phyloP scores from a whole-genome alignment of 306 rosid genomes.

The Rosa multiflora region DNA sequence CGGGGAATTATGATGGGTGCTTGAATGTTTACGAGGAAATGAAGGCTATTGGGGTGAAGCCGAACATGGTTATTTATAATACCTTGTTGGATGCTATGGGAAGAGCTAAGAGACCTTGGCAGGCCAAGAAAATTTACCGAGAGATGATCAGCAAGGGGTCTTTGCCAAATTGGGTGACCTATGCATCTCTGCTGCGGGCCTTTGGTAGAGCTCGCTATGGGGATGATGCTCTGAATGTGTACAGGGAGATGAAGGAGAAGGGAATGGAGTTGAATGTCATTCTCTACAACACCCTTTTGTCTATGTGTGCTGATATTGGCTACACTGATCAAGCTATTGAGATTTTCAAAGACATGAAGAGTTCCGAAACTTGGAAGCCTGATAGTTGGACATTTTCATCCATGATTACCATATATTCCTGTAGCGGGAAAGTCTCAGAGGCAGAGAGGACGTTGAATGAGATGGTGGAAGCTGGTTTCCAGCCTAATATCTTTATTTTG shows the following conservation, averaged over 20 bases:
- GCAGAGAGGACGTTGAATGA: constrained; percentile 67
- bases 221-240: constrained; percentile 62
- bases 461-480: constrained; percentile 74
- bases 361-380: constrained; percentile 55
- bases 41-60: constrained; percentile 70
- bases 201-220: constrained; percentile 63
- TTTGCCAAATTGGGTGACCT: constrained; percentile 58
- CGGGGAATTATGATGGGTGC: constrained; percentile 75
- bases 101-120: constrained; percentile 70
- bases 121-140: constrained; percentile 58
- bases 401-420: constrained; percentile 76
- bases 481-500: constrained; percentile 70
- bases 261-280: constrained; percentile 50
- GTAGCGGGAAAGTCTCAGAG: constrained; percentile 59
- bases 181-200: constrained; percentile 70
- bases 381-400: constrained; percentile 86
- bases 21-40: constrained; percentile 77
- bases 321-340: constrained; percentile 57
- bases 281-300: constrained; percentile 65
- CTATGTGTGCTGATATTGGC: constrained; percentile 85
- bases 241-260: constrained; percentile 78
- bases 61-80: constrained; percentile 56
- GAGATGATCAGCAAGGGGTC: constrained; percentile 69
- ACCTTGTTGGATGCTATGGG: constrained; percentile 73
- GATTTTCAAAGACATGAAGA: constrained; percentile 67